Conservation (phyloP, 352 stramenopile genomes). For the Poterioochromonas sp. region DNA sequence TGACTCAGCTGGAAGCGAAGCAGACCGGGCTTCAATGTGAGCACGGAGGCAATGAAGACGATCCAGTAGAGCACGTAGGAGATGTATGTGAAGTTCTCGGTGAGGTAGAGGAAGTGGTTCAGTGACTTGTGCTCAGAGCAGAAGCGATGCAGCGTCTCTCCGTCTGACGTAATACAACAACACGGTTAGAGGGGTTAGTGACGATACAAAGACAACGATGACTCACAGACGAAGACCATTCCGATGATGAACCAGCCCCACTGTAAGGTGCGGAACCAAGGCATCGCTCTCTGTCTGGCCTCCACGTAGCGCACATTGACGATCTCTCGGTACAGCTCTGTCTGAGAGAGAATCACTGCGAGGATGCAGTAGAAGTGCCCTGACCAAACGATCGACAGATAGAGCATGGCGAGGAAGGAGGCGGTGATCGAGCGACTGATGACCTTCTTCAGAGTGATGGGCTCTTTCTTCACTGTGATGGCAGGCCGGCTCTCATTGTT, state of each 20-base stretch:
- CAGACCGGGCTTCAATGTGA: conserved; percentile 46
- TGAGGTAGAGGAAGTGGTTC: conserved; percentile 51
- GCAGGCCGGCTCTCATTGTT: no score
- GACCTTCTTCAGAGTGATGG: conserved; percentile 21
- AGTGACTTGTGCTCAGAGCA: conserved; percentile 69
- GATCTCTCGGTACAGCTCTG: conserved; percentile 81
- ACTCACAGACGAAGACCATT: conserved; percentile 90
- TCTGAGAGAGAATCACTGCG: conserved; percentile 22
- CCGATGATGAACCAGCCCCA: conserved; percentile 93
- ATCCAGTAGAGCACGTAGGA: conserved; percentile 81
- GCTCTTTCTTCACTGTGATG: no score
- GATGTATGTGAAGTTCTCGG: background rate
- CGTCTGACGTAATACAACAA: conserved; percentile 41
- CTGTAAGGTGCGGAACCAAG: conserved; percentile 92
- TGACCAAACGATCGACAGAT: background rate
- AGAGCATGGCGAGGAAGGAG: background rate
- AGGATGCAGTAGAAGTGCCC: conserved; percentile 34
- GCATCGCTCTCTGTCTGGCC: conserved; percentile 84
- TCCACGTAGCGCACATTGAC: conserved; percentile 93
- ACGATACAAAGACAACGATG: background rate
- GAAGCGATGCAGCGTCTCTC: conserved; percentile 68
- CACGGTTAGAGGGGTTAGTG: background rate
- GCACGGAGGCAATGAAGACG: conserved; percentile 70
- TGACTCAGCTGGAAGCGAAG: conserved; percentile 49
- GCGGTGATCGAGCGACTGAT: background rate